Evolutionary conservation across 495 filamentous ascomycete genomes (phyloP), one percentile per base, ranked within the genome.

Genomic region (Tuber brumale): DNA sequence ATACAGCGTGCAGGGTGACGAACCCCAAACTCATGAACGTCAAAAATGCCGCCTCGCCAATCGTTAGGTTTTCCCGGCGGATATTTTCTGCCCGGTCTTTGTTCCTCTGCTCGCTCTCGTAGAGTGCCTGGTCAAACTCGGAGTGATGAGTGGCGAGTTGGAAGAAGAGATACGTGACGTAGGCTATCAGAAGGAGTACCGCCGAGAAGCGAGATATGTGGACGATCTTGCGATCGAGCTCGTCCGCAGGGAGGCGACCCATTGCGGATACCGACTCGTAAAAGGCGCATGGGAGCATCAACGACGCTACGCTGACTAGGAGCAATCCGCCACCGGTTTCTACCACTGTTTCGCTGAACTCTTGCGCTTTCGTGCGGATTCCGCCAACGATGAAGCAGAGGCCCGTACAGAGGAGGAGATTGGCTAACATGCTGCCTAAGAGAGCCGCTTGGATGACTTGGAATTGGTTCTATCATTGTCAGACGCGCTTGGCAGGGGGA

Each of bases 271-370:
- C 85, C 0, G 92, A 89, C 71, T 88, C 86, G 78, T 87, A 86
- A 83, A 94, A 97, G 31, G 92, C 91, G 46, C 91, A 91, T 1
- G 95, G 94, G 69, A 97, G 91, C 72, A 94, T 86, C 14, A 98
- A 88, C 43, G 92, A 93, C 80, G 97, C 89, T 2, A 91, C 91
- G 71, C 87, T 88, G 41, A 75, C 35, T 27, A 51, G 69, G 14
- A 97, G 85, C 72, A 97, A 84, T 9, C 92, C 93, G 74, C 89
- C 91, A 23, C 94, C 93, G 16, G 92, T 92, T 85, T 97, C 94
- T 75, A 90, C 92, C 41, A 97, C 87, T 8, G 90, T 90, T 72
- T 91, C 90, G 81, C 92, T 89, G 82, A 96, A 96, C 1, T 85
- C 85, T 75, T 92, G 90, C 81, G 89, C 88, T 8, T 90, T 85